Conservation (phyloP, 177 flowering plant genomes). For the Vitis hybrid region DNA sequence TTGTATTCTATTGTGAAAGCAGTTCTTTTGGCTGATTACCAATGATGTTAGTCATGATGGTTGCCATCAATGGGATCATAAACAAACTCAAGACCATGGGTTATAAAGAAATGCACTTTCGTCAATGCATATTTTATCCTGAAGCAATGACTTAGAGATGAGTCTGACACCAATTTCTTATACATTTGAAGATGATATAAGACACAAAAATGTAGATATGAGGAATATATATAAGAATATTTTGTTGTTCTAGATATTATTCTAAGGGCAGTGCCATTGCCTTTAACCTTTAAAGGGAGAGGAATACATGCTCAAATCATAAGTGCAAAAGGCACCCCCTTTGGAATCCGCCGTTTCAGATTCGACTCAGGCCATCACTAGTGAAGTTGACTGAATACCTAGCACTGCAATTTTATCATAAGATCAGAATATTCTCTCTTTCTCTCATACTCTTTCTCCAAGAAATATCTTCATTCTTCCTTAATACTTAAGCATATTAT, state of each 20-base stretch:
- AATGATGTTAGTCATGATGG: conserved; percentile 30
- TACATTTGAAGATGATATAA: background rate
- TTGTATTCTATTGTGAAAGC: conserved; percentile 10
- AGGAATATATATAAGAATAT: conserved; percentile 3
- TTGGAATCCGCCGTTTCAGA: background rate
- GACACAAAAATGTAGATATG: background rate
- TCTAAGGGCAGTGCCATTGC: background rate
- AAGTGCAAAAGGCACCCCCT: conserved; percentile 5
- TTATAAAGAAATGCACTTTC: conserved; percentile 7
- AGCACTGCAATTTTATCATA: background rate
- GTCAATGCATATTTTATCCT: conserved; percentile 2
- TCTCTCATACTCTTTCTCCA: no score
- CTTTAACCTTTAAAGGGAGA: background rate
- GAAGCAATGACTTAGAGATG: no score
- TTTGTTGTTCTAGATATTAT: background rate
- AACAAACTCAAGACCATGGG: conserved; percentile 13
- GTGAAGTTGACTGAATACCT: background rate
- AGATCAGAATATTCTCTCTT: no score
- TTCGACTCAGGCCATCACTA: background rate
- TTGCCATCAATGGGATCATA: conserved; percentile 8
- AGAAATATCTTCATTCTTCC: no score
- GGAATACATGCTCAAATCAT: conserved; percentile 6
- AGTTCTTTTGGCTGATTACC: conserved; percentile 12
- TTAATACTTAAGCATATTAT: no score
- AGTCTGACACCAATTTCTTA: conserved; percentile 6